Base-by-base conservation (phyloP, 805 yeast genomes). In the Hanseniaspora thailandica region DNA sequence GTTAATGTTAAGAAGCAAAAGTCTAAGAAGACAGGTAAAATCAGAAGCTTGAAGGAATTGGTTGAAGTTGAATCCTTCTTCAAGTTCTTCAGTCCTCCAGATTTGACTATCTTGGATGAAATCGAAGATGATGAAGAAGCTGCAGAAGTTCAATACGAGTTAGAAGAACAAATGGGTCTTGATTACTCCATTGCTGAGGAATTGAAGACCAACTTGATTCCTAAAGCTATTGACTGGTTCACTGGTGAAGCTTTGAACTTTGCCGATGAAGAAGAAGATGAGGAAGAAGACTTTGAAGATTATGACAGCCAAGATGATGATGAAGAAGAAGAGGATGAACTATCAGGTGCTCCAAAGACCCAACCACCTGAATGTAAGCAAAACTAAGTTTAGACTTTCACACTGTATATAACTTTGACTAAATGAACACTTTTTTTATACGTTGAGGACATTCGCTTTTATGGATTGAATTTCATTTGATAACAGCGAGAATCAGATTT, bases 221-320 rank as follows among this genome's bases (percentile, higher is more conserved):
- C 97, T 57, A 81, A 96, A 66, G 97, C 97, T 50, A 78, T 93
- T 62, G 97, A 90, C 68, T 93, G 98, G 97, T 93, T 88, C 69
- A 90, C 98, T 9, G 98, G 98, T 46, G 87, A 87, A 59, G 98
- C 98, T 23, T 76, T 90, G 55, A 95, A 85, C 55, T 85, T 77
- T 64, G 83, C 77, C 59, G 78, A 73, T 47, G 73, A 70, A 57
- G 76, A 76, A 33, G 86, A 76, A 17, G 78, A 72, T 20, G 86
- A 77, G 2, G 86, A 77, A 3, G 86, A 76, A 13, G 81, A 73
- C 26, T 83, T 75, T 41, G 84, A 76, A 13, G 83, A 70, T 2
- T 74, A 66, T 12, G 71, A 63, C 10, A 71, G 61, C 15, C 70
- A 59, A 28, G 71, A 63, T 23, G 71, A 62, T 17, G 73, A 66